These are phyloP conservation scores for Clathrus columnatus DNA, from an alignment of 768 basidiomycete genomes.

Conservation along the genomic window DNA sequence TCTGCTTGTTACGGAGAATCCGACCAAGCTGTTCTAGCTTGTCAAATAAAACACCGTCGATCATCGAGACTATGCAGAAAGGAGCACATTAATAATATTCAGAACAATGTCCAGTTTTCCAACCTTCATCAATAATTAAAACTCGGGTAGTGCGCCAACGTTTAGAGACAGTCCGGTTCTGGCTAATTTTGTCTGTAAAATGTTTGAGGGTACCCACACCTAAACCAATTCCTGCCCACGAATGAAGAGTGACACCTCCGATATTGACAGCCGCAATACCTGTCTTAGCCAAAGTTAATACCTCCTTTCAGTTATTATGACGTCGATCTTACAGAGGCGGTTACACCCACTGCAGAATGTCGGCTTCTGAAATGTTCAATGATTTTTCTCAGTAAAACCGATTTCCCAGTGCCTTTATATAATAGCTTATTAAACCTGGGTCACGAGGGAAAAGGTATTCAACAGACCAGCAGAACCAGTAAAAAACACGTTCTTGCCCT, in stretches of 20 bases:
- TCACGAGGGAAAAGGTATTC: neutral
- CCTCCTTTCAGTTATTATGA: neutral
- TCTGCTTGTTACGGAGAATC: conserved; percentile 37
- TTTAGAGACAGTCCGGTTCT: conserved; percentile 43
- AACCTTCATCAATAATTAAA: conserved; percentile 83
- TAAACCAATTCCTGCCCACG: conserved; percentile 74
- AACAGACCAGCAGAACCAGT: conserved; percentile 35
- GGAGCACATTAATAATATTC: neutral
- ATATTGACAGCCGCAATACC: conserved; percentile 80
- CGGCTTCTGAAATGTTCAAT: conserved; percentile 39
- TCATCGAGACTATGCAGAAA: conserved; percentile 69
- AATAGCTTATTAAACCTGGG: neutral
- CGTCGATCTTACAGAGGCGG: conserved; percentile 39
- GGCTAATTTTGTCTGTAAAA: conserved; percentile 44
- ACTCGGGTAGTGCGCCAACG: conserved; percentile 58
- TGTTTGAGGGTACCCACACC: conserved; percentile 48
- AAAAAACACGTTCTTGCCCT: conserved; percentile 35
- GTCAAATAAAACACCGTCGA: conserved; percentile 73
- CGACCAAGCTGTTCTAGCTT: conserved; percentile 68
- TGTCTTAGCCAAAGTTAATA: conserved; percentile 25
- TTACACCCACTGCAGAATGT: conserved; percentile 50
- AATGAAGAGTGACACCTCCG: conserved; percentile 73
- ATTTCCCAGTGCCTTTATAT: conserved; percentile 69
- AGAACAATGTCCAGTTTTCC: conserved; percentile 18
- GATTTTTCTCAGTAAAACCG: conserved; percentile 69